phyloP scores from a whole-genome alignment of 805 yeast species.

The Starmerella cellae region DNA sequence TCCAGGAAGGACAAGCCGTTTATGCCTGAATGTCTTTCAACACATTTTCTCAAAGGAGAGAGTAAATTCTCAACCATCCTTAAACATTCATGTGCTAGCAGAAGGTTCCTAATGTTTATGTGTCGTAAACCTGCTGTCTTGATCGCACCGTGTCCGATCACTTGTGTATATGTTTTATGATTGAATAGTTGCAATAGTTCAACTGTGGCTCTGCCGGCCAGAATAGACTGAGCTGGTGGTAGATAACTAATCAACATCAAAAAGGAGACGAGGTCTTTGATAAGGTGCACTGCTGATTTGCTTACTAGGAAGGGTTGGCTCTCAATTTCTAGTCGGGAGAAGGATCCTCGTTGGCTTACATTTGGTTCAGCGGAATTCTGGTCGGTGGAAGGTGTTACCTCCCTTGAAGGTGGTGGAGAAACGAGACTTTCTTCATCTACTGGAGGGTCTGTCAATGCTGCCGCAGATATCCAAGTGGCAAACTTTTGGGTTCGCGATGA shows the following conservation, averaged over 20 bases:
- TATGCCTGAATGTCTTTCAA: constrained; percentile 22
- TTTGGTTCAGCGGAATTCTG: not conserved
- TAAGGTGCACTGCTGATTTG: constrained; percentile 33
- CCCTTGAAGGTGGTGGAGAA: not conserved
- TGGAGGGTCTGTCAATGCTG: constrained; percentile 36
- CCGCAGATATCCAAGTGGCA: constrained; percentile 39
- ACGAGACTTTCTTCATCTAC: constrained; percentile 32
- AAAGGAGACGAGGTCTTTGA: constrained; percentile 38
- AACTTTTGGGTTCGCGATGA: constrained; percentile 35
- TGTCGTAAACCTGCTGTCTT: constrained; percentile 56
- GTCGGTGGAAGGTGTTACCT: not conserved
- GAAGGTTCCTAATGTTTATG: constrained; percentile 58
- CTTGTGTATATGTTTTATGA: constrained; percentile 43
- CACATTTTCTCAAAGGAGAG: constrained; percentile 28
- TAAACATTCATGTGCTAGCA: constrained; percentile 54
- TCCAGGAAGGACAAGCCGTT: not conserved
- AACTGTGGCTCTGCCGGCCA: constrained; percentile 24
- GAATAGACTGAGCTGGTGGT: constrained; percentile 31
- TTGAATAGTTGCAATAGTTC: constrained; percentile 42
- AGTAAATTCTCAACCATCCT: constrained; percentile 35
- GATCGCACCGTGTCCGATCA: constrained; percentile 65
- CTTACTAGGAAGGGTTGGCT: constrained; percentile 48
- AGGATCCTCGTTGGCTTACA: not conserved
- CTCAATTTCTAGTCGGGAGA: constrained; percentile 31
- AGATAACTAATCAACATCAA: constrained; percentile 45